These are phyloP conservation scores for Suillus paluster DNA, from an alignment of 768 basidiomycete genomes.

Conservation along the genomic window DNA sequence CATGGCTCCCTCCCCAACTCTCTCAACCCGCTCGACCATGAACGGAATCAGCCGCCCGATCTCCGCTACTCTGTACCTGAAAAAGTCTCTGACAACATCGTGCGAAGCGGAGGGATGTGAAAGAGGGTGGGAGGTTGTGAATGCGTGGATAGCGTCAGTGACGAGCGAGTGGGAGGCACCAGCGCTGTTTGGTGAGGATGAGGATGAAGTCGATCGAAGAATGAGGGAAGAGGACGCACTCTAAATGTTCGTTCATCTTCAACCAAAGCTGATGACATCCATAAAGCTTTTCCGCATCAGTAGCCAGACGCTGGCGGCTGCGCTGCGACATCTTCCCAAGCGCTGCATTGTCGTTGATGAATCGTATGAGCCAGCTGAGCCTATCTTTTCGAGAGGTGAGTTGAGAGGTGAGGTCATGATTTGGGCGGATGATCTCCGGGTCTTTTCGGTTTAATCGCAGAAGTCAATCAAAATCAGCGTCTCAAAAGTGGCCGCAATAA, in stretches of 20 bases:
- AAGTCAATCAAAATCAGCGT: neutral
- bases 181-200: conserved; percentile 40
- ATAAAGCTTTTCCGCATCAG: conserved; percentile 86
- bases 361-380: conserved; percentile 83
- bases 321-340: conserved; percentile 84
- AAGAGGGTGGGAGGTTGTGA: conserved; percentile 52
- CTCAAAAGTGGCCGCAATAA: neutral
- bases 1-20: conserved; percentile 25
- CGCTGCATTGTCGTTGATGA: conserved; percentile 86
- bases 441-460: conserved; percentile 42
- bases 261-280: conserved; percentile 84
- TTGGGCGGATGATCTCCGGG: conserved; percentile 66
- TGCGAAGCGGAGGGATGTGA: conserved; percentile 40
- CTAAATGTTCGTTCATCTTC: conserved; percentile 68
- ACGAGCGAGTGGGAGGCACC: conserved; percentile 65
- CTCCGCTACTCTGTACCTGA: conserved; percentile 68
- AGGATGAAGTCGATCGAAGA: neutral
- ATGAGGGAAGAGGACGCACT: conserved; percentile 44
- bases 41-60: conserved; percentile 71
- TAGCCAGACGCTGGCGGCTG: conserved; percentile 73
- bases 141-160: conserved; percentile 69
- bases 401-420: conserved; percentile 82
- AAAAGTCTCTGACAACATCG: conserved; percentile 84
- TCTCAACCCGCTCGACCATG: conserved; percentile 43
- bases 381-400: conserved; percentile 74